phyloP scores from a whole-genome alignment of 208 protist species.

The Histomonas meleagridis region DNA sequence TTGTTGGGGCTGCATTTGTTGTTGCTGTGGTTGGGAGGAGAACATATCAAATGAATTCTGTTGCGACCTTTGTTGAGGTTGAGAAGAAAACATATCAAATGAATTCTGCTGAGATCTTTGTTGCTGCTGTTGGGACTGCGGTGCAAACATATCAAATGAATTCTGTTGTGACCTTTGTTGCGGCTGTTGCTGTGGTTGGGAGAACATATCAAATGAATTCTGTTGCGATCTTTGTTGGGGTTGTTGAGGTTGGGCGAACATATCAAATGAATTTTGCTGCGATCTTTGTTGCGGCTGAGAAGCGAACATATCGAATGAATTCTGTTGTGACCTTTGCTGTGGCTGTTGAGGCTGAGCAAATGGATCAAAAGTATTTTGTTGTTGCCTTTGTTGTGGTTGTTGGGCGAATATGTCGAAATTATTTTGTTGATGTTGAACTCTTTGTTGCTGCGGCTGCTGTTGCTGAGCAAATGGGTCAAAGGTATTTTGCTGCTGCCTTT shows the following conservation, averaged over 20 bases:
- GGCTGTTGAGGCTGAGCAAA: background rate
- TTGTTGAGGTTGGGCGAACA: too few species aligned
- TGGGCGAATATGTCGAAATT: too few species aligned
- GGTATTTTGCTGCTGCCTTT: background rate
- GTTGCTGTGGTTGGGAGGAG: background rate
- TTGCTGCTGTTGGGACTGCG: too few species aligned
- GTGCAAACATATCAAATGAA: too few species aligned
- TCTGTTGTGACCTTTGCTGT: background rate
- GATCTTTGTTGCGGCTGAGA: background rate
- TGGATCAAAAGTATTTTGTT: slow-evolving; percentile 21
- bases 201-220: too few species aligned
- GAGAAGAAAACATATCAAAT: background rate
- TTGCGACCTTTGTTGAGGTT: background rate
- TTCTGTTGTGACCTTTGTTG: too few species aligned
- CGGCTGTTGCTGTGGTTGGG: too few species aligned
- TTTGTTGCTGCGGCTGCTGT: background rate
- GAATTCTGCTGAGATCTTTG: background rate
- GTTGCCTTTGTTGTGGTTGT: background rate
- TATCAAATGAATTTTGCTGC: background rate
- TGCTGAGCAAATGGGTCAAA: background rate
- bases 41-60: background rate
- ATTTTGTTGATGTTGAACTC: background rate
- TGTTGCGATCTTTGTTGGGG: too few species aligned
- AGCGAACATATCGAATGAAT: background rate
- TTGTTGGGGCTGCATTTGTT: background rate